A percentile compares a stretch with the other conserved stretches of the same genome.
Conservation (phyloP, 495 filamentous ascomycete species). For the Bathelium albidoporum region DNA sequence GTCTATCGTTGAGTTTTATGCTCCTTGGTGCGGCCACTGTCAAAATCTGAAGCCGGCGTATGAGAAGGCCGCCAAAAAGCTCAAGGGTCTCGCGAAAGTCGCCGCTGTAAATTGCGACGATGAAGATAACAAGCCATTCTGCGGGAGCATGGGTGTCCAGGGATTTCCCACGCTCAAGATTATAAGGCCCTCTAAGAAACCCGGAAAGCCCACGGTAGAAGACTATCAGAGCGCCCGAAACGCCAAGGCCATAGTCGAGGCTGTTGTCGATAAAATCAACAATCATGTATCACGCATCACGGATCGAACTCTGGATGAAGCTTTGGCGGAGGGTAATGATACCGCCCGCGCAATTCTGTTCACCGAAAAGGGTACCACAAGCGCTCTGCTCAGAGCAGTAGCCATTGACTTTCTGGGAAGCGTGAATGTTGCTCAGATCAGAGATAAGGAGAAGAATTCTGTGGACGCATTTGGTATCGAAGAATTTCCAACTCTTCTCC, state of each 20-base stretch:
- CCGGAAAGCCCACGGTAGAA: slow-evolving; percentile 74
- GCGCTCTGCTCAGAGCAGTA: slow-evolving; percentile 68
- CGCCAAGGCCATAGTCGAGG: slow-evolving; percentile 78
- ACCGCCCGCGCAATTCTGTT: slow-evolving; percentile 83
- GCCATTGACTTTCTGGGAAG: slow-evolving; percentile 86
- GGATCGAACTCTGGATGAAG: slow-evolving; percentile 68
- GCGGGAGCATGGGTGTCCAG: slow-evolving; percentile 77
- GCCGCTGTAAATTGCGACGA: slow-evolving; percentile 94
- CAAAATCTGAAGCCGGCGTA: slow-evolving; percentile 90
- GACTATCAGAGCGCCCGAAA: slow-evolving; percentile 81
- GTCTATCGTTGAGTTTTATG: slow-evolving; percentile 73
- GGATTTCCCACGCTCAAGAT: slow-evolving; percentile 98
- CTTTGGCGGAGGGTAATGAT: slow-evolving; percentile 61
- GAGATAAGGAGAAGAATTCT: slow-evolving; percentile 66
- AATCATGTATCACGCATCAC: slow-evolving; percentile 78
- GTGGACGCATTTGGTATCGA: slow-evolving; percentile 64
- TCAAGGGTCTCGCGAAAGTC: slow-evolving; percentile 85
- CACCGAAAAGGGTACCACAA: slow-evolving; percentile 84
- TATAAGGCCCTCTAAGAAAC: slow-evolving; percentile 70
- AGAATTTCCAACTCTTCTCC: slow-evolving; percentile 69
- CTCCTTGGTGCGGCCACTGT: slow-evolving; percentile 95
- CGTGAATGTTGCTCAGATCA: slow-evolving; percentile 73
- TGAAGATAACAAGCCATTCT: slow-evolving; percentile 84
- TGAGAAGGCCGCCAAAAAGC: slow-evolving; percentile 82
- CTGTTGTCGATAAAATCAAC: slow-evolving; percentile 75